Percentiles rank a stretch among this genome's conserved stretches.
phyloP scores from a whole-genome alignment of 1,139 yeast genomes.

The Zhuliangozyma blackwelliae region DNA sequence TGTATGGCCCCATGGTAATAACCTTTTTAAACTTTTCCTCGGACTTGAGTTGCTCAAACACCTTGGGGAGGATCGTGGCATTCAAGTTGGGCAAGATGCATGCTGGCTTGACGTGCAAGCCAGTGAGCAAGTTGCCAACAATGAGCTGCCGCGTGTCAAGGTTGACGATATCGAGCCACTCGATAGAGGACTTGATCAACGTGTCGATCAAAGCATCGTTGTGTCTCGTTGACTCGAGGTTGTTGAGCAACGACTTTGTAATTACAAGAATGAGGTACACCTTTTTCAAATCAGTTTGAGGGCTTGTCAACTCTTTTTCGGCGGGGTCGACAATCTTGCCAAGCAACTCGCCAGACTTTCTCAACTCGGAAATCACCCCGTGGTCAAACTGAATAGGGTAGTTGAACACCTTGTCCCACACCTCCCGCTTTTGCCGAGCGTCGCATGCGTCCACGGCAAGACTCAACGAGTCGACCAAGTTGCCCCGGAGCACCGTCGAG shows the following conservation, averaged over 20 bases:
- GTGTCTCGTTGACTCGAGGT: conserved; percentile 11
- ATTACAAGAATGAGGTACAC: conserved; percentile 32
- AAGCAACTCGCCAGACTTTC: conserved; percentile 29
- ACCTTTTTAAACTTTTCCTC: conserved; percentile 56
- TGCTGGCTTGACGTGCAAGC: conserved; percentile 62
- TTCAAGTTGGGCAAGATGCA: conserved; percentile 54
- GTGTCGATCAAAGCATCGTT: conserved; percentile 10
- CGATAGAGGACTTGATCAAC: conserved; percentile 13
- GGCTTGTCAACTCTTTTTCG: conserved; percentile 12
- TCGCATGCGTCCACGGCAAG: conserved; percentile 7
- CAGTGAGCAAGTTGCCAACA: conserved; percentile 56
- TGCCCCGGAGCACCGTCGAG: conserved; percentile 16
- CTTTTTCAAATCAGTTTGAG: conserved; percentile 15
- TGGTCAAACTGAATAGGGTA: conserved; percentile 11
- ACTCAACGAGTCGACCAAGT: conserved; percentile 35
- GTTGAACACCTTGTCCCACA: conserved; percentile 19
- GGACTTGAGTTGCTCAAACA: conserved; percentile 54
- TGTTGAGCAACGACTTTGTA: conserved; percentile 28
- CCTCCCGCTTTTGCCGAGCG: conserved; percentile 8
- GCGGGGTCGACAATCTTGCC: conserved; percentile 19
- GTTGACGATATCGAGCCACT: conserved; percentile 21
- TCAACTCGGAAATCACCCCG: conserved; percentile 18
- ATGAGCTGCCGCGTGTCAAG: conserved; percentile 52
- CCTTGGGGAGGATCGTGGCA: conserved; percentile 60
- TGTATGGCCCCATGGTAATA: conserved; percentile 85